Evolutionary conservation across 2,329 filamentous ascomycete genomes (phyloP).

Genomic region (Cladobotryum mycophilum): DNA sequence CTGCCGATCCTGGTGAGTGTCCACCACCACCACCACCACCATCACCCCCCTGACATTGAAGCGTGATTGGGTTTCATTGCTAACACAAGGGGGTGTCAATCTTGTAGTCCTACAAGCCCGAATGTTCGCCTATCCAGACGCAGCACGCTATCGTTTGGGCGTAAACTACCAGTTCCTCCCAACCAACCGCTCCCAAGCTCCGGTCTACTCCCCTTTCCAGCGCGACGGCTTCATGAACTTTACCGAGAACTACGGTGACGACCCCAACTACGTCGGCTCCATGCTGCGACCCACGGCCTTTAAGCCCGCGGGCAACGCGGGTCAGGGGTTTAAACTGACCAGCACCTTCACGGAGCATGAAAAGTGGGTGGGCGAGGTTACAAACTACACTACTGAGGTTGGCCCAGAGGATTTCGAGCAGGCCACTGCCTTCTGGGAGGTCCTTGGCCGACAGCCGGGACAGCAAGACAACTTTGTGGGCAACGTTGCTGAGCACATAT

Average conservation of each 20-base stretch:
- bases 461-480: background rate
- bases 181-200: conserved; percentile 16
- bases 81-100: background rate
- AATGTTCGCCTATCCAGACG: conserved; percentile 44
- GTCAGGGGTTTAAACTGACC: conserved; percentile 13
- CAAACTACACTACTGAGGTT: conserved; percentile 40
- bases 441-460: background rate
- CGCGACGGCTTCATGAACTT: conserved; percentile 21
- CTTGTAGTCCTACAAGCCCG: conserved; percentile 38
- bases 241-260: conserved; percentile 20
- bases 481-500: background rate
- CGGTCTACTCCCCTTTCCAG: conserved; percentile 15
- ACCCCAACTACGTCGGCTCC: conserved; percentile 21
- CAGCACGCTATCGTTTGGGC: conserved; percentile 46
- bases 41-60: background rate
- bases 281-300: conserved; percentile 18
- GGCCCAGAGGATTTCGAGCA: conserved; percentile 6
- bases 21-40: background rate
- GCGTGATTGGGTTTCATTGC: background rate
- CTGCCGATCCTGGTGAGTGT: conserved; percentile 33
- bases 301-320: background rate
- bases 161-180: conserved; percentile 46
- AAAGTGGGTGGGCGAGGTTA: conserved; percentile 50
- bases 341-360: conserved; percentile 8
- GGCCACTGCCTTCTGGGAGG: conserved; percentile 4